Evolutionary conservation across 345 rosid species (phyloP), one percentile per base, ranked within the genome.

Genomic region (Gossypium thurberi): DNA sequence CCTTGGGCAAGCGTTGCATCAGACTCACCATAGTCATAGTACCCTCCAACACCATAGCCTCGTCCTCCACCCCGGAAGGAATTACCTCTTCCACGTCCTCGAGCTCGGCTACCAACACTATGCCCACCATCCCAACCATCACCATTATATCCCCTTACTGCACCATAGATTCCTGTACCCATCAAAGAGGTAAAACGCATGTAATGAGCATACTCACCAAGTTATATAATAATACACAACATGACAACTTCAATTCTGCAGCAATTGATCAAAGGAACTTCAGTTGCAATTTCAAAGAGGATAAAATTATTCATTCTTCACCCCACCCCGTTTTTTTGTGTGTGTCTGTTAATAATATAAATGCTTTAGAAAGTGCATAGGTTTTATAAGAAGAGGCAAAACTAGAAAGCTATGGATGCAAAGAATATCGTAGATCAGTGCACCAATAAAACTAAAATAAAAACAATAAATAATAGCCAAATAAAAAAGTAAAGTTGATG

Each of bases 121-220:
- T 67, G 78, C 21, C 78, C 81, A 74, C 78, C 75, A 11, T 78
- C 75, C 75, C 78, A 76, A 23, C 77, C 77, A 55, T 73, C 77
- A 25, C 23, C 76, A 56, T 68, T 71, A 56, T 81, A 81, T 15
- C 69, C 79, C 60, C 74, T 77, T 33, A 28, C 25, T 58, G 71
- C 71, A 21, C 62, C 62, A 65, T 74, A 71, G 59, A 65, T 77
- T 33, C 70, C 84, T 78, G 67, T 18, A 74, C 12, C 43, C 46
- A 50, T 71, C 18, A 75, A 48, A 56, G 1, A 43, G 56, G 79
- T 60, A 61, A 10, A 37, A 21, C 42, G 8, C 3, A 69, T 44
- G 60, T 61, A 59, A 18, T 46, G 28, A 52, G 62, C 26, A 62
- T 46, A 26, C n/a, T 57, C n/a, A 52, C 59, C 53, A 25, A 8